Evolutionary conservation across 2,329 filamentous ascomycete species (phyloP).

Genomic region (Aurifilum marmelostoma): DNA sequence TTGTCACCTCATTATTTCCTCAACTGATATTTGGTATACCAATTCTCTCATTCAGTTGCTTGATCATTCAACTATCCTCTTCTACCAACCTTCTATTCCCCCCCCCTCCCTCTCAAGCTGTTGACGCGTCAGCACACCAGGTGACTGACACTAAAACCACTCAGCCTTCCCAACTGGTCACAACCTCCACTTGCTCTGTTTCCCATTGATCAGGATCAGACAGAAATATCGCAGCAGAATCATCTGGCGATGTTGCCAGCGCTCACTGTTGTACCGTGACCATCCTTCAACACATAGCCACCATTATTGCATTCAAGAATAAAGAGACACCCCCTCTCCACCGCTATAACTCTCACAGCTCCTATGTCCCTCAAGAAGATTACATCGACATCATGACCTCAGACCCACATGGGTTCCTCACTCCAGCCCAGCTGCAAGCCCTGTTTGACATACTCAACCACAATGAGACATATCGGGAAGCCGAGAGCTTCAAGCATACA

Average conservation of each 20-base stretch:
- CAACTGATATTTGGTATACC: background rate
- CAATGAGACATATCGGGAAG: conserved; percentile 66
- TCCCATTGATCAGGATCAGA: too few relatives aligned
- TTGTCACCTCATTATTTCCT: background rate
- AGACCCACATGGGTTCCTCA: conserved; percentile 33
- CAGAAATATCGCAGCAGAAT: background rate
- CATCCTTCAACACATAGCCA: background rate
- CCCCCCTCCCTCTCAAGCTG: too few relatives aligned
- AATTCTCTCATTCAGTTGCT: background rate
- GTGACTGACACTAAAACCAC: background rate
- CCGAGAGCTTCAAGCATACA: conserved; percentile 70
- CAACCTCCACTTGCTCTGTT: too few relatives aligned
- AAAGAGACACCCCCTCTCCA: background rate
- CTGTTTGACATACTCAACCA: conserved; percentile 65
- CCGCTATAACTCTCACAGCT: background rate
- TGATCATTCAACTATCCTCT: background rate
- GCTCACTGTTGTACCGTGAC: conserved; percentile 11
- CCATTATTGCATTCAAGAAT: too few relatives aligned
- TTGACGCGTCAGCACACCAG: background rate
- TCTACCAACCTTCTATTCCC: background rate
- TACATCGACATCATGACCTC: conserved; percentile 13
- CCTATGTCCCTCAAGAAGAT: too few relatives aligned
- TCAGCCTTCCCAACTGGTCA: background rate
- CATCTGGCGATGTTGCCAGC: background rate
- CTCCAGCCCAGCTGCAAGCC: conserved; percentile 50